Evolutionary conservation across 2,329 filamentous ascomycete species (phyloP), one percentile per base, ranked within the genome.

Genomic region (Aspergillus niger): DNA sequence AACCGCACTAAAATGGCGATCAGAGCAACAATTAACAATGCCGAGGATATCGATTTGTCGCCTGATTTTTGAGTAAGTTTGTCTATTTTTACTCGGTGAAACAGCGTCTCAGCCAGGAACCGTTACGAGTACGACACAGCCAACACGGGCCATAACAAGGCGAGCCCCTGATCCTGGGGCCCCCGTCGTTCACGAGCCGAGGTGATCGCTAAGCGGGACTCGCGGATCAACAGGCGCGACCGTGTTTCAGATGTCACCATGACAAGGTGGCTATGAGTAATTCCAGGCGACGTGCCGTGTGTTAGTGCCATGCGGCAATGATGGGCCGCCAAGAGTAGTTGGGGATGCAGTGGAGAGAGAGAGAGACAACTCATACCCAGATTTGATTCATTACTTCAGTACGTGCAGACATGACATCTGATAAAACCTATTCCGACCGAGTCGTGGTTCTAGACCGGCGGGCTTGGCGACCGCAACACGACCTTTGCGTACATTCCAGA

Each of bases 221-320:
- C 8, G 10, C 11, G 32, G 47, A 32, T 50, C 47, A 30, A 10
- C 47, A 50, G 32, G 32, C 8, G 47, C 26, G 47, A 50, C 47
- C 28, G 47, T n/a, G 47, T 50, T 50, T 50, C 47, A 50, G 47
- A 50, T 50, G 47, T 50, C 47, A 50, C 47, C 26, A 50, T 50
- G 47, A 30, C 47, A 28, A 36, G 47, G 47, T 30, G 24, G 47
- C 44, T 49, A 49, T 49, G 47, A 50, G 47, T 10, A 50, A 50
- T 32, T 28, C 47, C 47, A 32, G 41, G 41, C 41, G 41, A n/a
- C 11, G n/a, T 50, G 15, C 26, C 15, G 15, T 30, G 24, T 28
- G 32, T 28, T 50, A 32, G 7, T 20, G 10, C 13, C 8, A 11
- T 50, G 7, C n/a, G 47, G 26, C 15, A 50, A 17, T 11, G 47